phyloP scores from a whole-genome alignment of 164 flowering plant genomes.

The Liquidambar formosana region DNA sequence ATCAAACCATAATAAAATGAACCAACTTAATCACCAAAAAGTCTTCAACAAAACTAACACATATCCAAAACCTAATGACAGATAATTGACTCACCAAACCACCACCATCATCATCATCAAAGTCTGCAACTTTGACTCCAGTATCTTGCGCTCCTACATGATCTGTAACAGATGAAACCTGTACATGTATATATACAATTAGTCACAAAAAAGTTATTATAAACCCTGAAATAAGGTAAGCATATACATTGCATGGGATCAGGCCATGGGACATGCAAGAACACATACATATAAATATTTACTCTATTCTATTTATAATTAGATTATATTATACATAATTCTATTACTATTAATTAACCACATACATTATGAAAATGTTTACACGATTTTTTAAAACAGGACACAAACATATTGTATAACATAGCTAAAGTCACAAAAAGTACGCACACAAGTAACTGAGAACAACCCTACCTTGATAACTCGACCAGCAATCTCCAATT shows the following conservation, averaged over 20 bases:
- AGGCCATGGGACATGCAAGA: not conserved
- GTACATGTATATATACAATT: not conserved
- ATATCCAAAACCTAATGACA: not conserved
- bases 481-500: constrained; percentile 92
- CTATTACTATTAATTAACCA: not conserved
- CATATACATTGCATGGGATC: too few relatives aligned
- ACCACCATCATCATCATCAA: constrained; percentile 98
- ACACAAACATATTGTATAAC: not conserved
- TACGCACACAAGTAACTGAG: not conserved
- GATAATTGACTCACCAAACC: constrained; percentile 71
- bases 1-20: not conserved
- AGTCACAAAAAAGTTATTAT: not conserved
- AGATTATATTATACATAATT: not conserved
- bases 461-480: constrained; percentile 54
- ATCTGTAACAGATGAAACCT: constrained; percentile 96
- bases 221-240: too few relatives aligned
- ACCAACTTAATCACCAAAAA: not conserved
- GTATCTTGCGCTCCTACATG: constrained; percentile 71
- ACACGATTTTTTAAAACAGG: not conserved
- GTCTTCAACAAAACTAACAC: not conserved
- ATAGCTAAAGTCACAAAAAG: not conserved
- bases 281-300: not conserved
- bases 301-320: not conserved
- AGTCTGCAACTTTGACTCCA: constrained; percentile 66
- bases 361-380: not conserved